Percentiles rank a stretch among this genome's conserved stretches.
Conservation (phyloP, 495 filamentous ascomycete species). For the Cercophora sp. region DNA sequence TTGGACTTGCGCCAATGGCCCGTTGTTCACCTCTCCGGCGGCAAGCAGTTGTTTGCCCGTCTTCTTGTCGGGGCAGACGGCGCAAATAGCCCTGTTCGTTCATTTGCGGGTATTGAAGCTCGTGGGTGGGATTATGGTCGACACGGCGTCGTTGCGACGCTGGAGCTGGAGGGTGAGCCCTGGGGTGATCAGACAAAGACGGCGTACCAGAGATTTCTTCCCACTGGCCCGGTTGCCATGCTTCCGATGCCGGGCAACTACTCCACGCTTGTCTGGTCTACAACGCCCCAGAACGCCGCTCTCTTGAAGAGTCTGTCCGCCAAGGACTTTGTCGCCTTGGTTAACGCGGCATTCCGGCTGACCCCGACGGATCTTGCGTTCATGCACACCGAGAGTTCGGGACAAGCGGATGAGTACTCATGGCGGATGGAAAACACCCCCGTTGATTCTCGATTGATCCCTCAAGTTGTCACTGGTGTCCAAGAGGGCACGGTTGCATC, state of each 20-base stretch:
- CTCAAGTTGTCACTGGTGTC: slow-evolving; percentile 55
- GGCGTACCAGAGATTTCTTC: slow-evolving; percentile 94
- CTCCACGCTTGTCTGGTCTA: slow-evolving; percentile 90
- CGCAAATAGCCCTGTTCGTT: slow-evolving; percentile 86
- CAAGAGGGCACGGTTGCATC: slow-evolving; percentile 80
- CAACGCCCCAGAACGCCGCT: slow-evolving; percentile 70
- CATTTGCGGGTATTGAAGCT: slow-evolving; percentile 79
- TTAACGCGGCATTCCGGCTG: slow-evolving; percentile 92
- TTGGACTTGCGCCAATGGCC: slow-evolving; percentile 85
- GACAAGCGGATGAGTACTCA: slow-evolving; percentile 67
- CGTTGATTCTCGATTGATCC: slow-evolving; percentile 43
- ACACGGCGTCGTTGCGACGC: slow-evolving; percentile 85
- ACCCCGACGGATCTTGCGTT: slow-evolving; percentile 72
- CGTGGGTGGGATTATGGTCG: slow-evolving; percentile 91
- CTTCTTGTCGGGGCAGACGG: slow-evolving; percentile 92
- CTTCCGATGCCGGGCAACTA: slow-evolving; percentile 80
- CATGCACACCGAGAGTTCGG: slow-evolving; percentile 60
- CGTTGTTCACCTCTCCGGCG: slow-evolving; percentile 62
- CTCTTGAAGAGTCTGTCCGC: slow-evolving; percentile 70
- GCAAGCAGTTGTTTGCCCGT: slow-evolving; percentile 65
- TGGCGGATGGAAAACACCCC: slow-evolving; percentile 75
- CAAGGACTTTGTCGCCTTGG: slow-evolving; percentile 74
- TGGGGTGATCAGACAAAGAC: slow-evolving; percentile 57
- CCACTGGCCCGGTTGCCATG: slow-evolving; percentile 84
- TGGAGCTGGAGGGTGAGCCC: slow-evolving; percentile 60